Evolutionary conservation across 2,329 filamentous ascomycete species (phyloP).

Genomic region (Geosmithia putterillii): DNA sequence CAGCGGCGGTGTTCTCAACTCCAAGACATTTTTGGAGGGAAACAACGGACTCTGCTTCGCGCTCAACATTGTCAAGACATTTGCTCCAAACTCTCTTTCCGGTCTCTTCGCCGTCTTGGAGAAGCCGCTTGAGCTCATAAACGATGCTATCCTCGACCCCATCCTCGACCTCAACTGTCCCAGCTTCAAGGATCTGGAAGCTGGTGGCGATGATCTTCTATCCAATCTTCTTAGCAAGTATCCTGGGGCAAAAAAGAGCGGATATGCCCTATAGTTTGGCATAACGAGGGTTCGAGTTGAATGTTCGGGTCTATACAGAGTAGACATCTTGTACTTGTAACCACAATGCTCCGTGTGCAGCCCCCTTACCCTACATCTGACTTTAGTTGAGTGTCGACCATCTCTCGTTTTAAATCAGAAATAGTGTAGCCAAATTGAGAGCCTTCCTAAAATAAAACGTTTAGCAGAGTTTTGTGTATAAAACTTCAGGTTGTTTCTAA

Average conservation of each 20-base stretch:
- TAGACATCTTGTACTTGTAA: no score
- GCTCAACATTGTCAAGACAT: constrained; percentile 23
- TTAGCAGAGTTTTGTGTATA: no score
- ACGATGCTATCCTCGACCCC: constrained; percentile 14
- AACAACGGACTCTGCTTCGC: constrained; percentile 32
- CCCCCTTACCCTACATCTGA: no score
- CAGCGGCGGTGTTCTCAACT: constrained; percentile 30
- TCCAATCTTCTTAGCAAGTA: constrained; percentile 1
- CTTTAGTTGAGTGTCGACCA: no score
- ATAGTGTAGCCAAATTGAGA: no score
- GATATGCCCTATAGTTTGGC: constrained; percentile 2
- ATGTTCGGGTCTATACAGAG: no score
- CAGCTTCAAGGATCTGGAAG: constrained; percentile 13
- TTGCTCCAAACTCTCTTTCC: constrained; percentile 26
- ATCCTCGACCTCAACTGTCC: constrained; percentile 15
- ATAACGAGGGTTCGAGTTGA: no score
- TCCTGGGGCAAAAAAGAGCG: constrained; percentile 4
- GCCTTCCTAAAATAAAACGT: no score
- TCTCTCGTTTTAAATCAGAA: no score
- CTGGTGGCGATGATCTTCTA: constrained; percentile 9
- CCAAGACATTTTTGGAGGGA: constrained; percentile 24
- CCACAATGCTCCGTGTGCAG: no score
- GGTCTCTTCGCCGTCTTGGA: constrained; percentile 20
- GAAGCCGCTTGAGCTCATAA: constrained; percentile 17
- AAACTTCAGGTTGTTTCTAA: no score